phyloP scores from a whole-genome alignment of 176 grass and related monocot species.

The Typha latifolia region DNA sequence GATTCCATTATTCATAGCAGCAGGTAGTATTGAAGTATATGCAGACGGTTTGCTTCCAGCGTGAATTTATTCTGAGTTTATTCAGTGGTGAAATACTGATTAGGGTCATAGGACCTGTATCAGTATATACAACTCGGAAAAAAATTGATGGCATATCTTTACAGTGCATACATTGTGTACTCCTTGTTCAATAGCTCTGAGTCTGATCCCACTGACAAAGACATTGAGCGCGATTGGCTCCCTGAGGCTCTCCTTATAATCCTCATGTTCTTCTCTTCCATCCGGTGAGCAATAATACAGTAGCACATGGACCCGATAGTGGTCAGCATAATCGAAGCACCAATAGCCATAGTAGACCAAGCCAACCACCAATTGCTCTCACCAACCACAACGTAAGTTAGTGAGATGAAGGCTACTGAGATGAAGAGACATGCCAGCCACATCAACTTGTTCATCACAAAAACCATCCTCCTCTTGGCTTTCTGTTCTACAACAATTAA shows the following conservation, averaged over 20 bases:
- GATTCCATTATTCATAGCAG: not conserved
- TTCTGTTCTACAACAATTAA: slow-evolving; percentile 94
- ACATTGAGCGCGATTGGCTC: slow-evolving; percentile 61
- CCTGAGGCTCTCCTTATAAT: slow-evolving; percentile 55
- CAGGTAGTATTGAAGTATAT: too few relatives aligned
- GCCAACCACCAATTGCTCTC: slow-evolving; percentile 58
- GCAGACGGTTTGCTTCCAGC: too few relatives aligned
- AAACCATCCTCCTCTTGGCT: slow-evolving; percentile 87
- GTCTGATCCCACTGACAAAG: slow-evolving; percentile 56
- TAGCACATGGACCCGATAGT: slow-evolving; percentile 87
- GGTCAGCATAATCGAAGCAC: slow-evolving; percentile 60
- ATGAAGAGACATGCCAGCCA: slow-evolving; percentile 90
- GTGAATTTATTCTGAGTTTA: too few relatives aligned
- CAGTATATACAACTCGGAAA: slow-evolving; percentile 1
- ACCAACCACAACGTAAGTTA: slow-evolving; percentile 82
- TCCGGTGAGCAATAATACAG: slow-evolving; percentile 62
- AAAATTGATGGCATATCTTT: slow-evolving; percentile 10
- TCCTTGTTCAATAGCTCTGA: slow-evolving; percentile 63
- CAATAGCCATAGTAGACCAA: slow-evolving; percentile 88
- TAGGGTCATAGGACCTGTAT: not conserved
- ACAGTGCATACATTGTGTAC: slow-evolving; percentile 80
- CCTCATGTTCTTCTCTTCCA: slow-evolving; percentile 85
- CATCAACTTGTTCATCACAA: slow-evolving; percentile 99
- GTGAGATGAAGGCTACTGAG: slow-evolving; percentile 74
- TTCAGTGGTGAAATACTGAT: not conserved